phyloP scores from a whole-genome alignment of 2,329 filamentous ascomycete genomes.

The Aspergillus clavatus region DNA sequence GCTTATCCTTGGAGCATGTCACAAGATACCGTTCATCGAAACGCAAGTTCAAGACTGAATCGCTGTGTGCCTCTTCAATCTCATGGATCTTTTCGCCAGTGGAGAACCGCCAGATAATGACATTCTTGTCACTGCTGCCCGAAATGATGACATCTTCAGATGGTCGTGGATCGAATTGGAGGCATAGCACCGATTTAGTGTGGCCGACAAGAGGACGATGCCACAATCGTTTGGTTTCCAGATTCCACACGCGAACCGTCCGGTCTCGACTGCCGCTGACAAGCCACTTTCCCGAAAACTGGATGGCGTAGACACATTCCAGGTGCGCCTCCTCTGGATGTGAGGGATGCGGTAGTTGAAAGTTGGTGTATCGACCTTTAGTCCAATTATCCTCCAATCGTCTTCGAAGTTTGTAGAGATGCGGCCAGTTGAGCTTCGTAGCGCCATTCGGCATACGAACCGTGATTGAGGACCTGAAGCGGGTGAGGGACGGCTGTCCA shows the following conservation, averaged over 20 bases:
- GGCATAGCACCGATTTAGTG: conserved; percentile 78
- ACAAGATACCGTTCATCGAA: conserved; percentile 90
- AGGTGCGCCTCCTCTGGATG: conserved; percentile 76
- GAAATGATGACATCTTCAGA: conserved; percentile 91
- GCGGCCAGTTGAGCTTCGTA: conserved; percentile 78
- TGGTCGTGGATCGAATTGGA: conserved; percentile 88
- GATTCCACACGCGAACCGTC: conserved; percentile 83
- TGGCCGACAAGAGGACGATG: conserved; percentile 72
- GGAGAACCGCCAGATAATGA: conserved; percentile 91
- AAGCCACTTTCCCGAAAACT: conserved; percentile 78
- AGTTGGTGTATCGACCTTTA: conserved; percentile 73
- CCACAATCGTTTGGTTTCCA: conserved; percentile 73
- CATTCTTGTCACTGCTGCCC: conserved; percentile 84
- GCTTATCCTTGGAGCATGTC: conserved; percentile 95
- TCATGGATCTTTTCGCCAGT: conserved; percentile 78
- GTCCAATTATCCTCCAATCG: conserved; percentile 90
- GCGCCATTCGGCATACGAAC: conserved; percentile 30
- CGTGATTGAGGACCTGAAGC: conserved; percentile 30
- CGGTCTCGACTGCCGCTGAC: conserved; percentile 91
- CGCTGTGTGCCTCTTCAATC: conserved; percentile 70
- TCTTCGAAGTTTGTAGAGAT: conserved; percentile 82
- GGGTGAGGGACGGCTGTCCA: conserved; percentile 14
- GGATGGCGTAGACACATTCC: conserved; percentile 93
- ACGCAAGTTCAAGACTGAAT: conserved; percentile 88
- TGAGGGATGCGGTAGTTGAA: conserved; percentile 81